Evolutionary conservation across 805 yeast species (phyloP), one percentile per base, ranked within the genome.

Genomic region (Candida ovalis): DNA sequence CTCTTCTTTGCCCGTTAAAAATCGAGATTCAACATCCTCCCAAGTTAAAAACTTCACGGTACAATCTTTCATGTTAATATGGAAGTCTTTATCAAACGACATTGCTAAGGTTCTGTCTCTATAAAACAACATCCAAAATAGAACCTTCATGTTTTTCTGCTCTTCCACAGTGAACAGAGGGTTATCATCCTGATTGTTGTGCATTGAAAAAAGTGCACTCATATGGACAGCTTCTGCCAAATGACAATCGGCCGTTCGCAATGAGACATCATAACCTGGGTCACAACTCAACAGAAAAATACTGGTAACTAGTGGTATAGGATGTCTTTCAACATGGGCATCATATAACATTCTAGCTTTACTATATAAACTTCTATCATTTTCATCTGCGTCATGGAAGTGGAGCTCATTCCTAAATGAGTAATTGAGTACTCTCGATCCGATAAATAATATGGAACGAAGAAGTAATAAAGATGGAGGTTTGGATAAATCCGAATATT

Each of bases 91-190:
- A 18, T 23, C 19, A 27, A 27, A 40, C 5, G 22, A 40, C 15
- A 40, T n/a, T 3, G 30, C 32, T 6, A 27, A 27, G 12, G 48
- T 27, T 18, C 46, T 46, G 25, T 84, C 91, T 57, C 84, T 79
- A 51, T 76, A 78, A 62, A 81, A 84, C 30, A 84, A 64, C 53
- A 80, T 72, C 91, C 91, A 84, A 86, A 87, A 84, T 13, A 82
- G 70, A 36, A 87, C 70, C 50, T 82, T 73, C 76, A 84, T 80
- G 43, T 78, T 62, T 51, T 78, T 75, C 25, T 51, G 52, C 21
- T 51, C 55, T 15, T 38, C 13, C 17, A 17, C 15, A 5, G 53
- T 22, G 4, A 53, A 22, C n/a, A 19, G 22, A 6, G n/a, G 30
- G 4, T 44, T 27, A 15, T 19, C n/a, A 13, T 25, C 32, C 13